Evolutionary conservation across 768 basidiomycete genomes (phyloP), one percentile per base, ranked within the genome.

Genomic region (Psilocybe azurescens): DNA sequence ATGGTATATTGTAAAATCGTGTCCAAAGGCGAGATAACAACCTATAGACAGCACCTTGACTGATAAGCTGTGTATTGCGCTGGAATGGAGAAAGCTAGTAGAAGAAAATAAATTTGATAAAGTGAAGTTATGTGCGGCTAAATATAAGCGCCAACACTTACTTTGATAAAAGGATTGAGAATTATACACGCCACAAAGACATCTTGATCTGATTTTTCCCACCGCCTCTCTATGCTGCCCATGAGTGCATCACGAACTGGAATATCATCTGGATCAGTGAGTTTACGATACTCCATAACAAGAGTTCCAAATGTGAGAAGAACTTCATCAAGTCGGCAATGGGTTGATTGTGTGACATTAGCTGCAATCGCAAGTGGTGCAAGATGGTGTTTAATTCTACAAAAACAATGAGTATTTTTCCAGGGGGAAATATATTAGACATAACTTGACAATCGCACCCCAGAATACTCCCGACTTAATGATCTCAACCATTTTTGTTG

Each of bases 291-390:
- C 50, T 72, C 69, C 30, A 55, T 60, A 52, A 67, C 65, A 11
- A 79, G 71, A 53, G 71, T 69, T 9, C 65, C 76, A 58, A 77
- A 70, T 9, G 68, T 75, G 5, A 75, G 56, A 3, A 78, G 64
- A 18, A 79, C 73, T 52, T 74, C 67, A 65, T 79, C 72, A 9
- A 79, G 72, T 0, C 69, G 71, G 5, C 67, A 69, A 52, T 65
- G 53, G n/a, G 67, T 20, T 5, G 67, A 63, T 58, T 79, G 78
- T 2, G 72, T 68, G 47, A 77, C 63, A 63, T 78, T 77, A 5
- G 75, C 69, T 18, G 79, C 77, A 56, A 78, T 70, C 5, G 76
- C 75, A 29, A 81, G 74, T 13, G 77, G 79, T 29, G 73, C 66
- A 32, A 79, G 73, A 65, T 73, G 67, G 11, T 44, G 59, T 10